Evolutionary conservation across 192 early-diverging fungal genomes (phyloP), one percentile per base, ranked within the genome.

Genomic region (Anaeromyces robustus): DNA sequence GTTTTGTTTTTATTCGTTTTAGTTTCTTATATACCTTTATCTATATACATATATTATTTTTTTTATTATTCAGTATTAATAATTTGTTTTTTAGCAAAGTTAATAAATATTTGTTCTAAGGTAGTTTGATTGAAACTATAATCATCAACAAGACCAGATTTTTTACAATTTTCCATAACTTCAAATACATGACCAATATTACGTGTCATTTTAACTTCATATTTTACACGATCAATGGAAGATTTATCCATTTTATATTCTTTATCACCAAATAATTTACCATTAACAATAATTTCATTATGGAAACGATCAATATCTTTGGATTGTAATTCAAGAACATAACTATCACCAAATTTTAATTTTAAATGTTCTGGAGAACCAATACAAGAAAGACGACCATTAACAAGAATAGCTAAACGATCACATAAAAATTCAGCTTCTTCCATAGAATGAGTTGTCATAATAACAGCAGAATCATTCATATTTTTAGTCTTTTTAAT

Each of bases 71-170:
- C 43, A 2, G 16, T 18, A 52, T 18, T 52, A 7, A 52, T 52
- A 18, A 52, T 78, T 79, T 89, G 88, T 30, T 83, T 80, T 82
- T 89, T 87, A 6, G 88, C 91, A 87, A 92, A 86, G 77, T 87
- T 84, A 41, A 92, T 85, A 83, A 92, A 92, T n/a, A 91, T 88
- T 78, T 90, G 86, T 39, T 90, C 89, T 31, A 92, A 80, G 1
- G 88, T 89, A 11, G 90, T 87, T 82, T 91, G 91, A 32, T 87
- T 86, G 30, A 91, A 87, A 29, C 86, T 86, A 79, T 89, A 92
- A 77, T 92, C 89, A 43, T 83, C 79, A 78, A 92, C 82, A 17
- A 86, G 85, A 5, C 83, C 78, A 2, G 78, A 32, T 14, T 30
- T 30, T 30, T 86, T 84, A 32, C 79, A 77, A 39, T 79, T 78